Base-by-base conservation (phyloP, 2,329 filamentous ascomycete species). In the Simplicillium aogashimaense region DNA sequence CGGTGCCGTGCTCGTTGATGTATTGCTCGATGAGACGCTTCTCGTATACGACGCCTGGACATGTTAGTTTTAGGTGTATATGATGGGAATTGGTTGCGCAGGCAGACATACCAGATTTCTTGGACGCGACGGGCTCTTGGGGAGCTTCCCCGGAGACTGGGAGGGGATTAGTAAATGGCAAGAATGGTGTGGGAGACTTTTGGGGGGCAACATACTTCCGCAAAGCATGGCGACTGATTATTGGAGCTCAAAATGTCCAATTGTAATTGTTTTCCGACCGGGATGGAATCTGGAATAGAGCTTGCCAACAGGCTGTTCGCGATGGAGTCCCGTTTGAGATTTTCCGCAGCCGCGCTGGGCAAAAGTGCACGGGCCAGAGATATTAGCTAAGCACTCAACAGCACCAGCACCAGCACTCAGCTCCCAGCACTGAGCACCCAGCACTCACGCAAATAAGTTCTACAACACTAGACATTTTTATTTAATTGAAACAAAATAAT, bases 121-220 rank as follows among this genome's bases (percentile, higher is more conserved):
- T 83, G 57, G 92, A 98, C 56, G 88, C 86, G 51, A 97, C 90
- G 41, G 92, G 89, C 66, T 88, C 83, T 68, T 95, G 85, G 49
- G 92, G 90, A 67, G 87, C 82, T 76, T 95, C 90, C 67, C 92
- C 92, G 47, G 92, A 98, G 64, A 98, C 90, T 94, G 31, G 30
- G 15, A 29, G 20, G 33, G 8, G 39, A 18, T 33, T 44, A 35
- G 44, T n/a, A n/a, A n/a, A n/a, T n/a, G n/a, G 47, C 13, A 17
- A 36, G 14, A 18, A 11, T 16, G 25, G n/a, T n/a, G n/a, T n/a
- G n/a, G n/a, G n/a, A n/a, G n/a, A n/a, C n/a, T n/a, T n/a, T n/a
- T 29, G 15, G 30, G 25, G 33, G 25, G 11, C 8, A 43, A 54
- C 63, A 54, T 56, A 67, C 66, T 72, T 66, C 59, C 62, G 39